Evolutionary conservation across 495 filamentous ascomycete species (phyloP).

Genomic region (Acidiella bohemica): DNA sequence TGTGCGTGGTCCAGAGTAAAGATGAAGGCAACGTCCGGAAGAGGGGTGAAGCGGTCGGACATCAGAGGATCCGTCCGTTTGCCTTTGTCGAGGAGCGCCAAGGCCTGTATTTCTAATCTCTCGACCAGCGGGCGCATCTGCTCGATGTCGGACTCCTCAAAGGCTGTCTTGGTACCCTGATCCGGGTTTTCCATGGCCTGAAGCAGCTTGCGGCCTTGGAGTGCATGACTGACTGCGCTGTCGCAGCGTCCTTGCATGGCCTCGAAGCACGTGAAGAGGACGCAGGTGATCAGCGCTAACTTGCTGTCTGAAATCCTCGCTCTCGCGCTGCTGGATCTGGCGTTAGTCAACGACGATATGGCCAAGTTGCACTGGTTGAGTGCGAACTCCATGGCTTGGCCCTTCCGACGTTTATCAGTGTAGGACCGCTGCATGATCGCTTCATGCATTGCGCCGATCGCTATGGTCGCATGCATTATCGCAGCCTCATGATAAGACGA

Average conservation of each 20-base stretch:
- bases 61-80: slow-evolving; percentile 11
- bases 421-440: slow-evolving; percentile 14
- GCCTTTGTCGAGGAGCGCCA: slow-evolving; percentile 16
- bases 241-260: slow-evolving; percentile 19
- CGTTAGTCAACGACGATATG: slow-evolving; percentile 6
- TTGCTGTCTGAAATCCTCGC: too few species aligned
- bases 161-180: background rate
- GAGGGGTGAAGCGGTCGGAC: background rate
- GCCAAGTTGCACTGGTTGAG: slow-evolving; percentile 16
- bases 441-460: slow-evolving; percentile 20
- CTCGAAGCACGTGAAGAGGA: slow-evolving; percentile 22
- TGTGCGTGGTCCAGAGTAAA: slow-evolving; percentile 17
- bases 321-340: background rate
- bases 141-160: slow-evolving; percentile 12
- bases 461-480: slow-evolving; percentile 20
- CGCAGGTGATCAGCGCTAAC: slow-evolving; percentile 19
- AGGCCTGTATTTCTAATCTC: slow-evolving; percentile 15
- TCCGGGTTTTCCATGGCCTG: slow-evolving; percentile 2
- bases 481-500: slow-evolving; percentile 16
- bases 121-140: slow-evolving; percentile 19
- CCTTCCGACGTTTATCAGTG: slow-evolving; percentile 13
- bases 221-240: slow-evolving; percentile 16
- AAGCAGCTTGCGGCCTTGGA: slow-evolving; percentile 13
- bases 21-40: slow-evolving; percentile 8
- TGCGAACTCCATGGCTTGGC: slow-evolving; percentile 14